Percentiles rank a stretch among this genome's conserved stretches.
phyloP scores from a whole-genome alignment of 2,329 filamentous ascomycete species.

The Xylariaceae sp. region DNA sequence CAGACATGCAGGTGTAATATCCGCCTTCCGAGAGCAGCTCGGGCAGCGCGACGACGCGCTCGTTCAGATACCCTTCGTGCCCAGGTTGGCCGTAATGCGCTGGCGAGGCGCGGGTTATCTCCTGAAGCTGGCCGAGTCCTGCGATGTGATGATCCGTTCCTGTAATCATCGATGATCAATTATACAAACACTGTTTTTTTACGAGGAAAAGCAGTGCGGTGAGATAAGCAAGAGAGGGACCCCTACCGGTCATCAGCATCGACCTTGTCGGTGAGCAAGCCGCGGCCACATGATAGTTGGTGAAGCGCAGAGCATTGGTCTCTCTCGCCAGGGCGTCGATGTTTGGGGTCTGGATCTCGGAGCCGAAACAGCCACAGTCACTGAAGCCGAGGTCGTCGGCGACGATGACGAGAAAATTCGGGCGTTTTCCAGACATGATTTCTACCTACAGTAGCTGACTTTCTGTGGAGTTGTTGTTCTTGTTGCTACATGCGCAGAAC shows the following conservation, averaged over 20 bases:
- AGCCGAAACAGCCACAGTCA: constrained; percentile 13
- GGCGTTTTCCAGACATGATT: constrained; percentile 4
- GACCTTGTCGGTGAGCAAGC: constrained; percentile 12
- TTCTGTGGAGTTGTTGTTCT: too few relatives aligned
- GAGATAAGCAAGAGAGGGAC: not conserved
- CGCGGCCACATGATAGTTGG: constrained; percentile 11
- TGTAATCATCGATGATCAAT: not conserved
- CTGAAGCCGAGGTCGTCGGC: constrained; percentile 14
- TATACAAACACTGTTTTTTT: not conserved
- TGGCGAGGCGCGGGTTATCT: constrained; percentile 8
- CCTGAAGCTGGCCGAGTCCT: constrained; percentile 12
- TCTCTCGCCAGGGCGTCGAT: constrained; percentile 11
- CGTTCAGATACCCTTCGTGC: constrained; percentile 30
- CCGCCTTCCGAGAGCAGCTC: constrained; percentile 25
- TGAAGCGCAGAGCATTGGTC: constrained; percentile 9
- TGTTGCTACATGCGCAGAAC: too few relatives aligned
- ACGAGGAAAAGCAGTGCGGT: not conserved
- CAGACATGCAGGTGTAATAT: constrained; percentile 12
- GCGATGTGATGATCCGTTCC: constrained; percentile 15
- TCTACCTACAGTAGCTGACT: too few relatives aligned
- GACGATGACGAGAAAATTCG: constrained; percentile 13
- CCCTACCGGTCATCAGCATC: constrained; percentile 13
- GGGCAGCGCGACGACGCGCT: constrained; percentile 11
- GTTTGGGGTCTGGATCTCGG: constrained; percentile 12
- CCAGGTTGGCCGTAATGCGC: constrained; percentile 11